Percentiles rank a stretch among this genome's conserved stretches.
These are phyloP conservation scores for Trifolium fragiferum DNA, from an alignment of 306 rosid genomes.

Conservation along the genomic window DNA sequence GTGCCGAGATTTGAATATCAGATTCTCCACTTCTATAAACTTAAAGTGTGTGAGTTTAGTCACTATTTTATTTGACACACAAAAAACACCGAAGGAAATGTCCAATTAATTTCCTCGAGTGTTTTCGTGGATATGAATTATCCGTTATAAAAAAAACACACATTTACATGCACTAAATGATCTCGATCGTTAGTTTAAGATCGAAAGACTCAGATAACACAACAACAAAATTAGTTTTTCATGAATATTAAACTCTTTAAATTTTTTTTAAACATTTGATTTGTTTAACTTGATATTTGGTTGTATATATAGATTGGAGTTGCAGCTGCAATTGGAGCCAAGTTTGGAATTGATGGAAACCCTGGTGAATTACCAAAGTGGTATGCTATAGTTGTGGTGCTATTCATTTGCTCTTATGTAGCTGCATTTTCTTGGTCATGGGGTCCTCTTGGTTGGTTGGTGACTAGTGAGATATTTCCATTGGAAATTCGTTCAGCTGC, in stretches of 20 bases:
- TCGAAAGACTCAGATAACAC: too few relatives aligned
- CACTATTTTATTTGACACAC: too few relatives aligned
- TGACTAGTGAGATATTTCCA: conserved; percentile 14
- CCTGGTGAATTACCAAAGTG: conserved; percentile 10
- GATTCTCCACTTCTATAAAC: too few relatives aligned
- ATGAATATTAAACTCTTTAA: neutral
- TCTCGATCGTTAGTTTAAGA: too few relatives aligned
- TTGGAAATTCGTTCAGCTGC: conserved; percentile 11
- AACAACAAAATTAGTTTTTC: neutral
- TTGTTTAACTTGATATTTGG: neutral
- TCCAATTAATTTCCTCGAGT: too few relatives aligned
- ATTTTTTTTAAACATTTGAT: neutral
- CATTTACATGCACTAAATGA: too few relatives aligned
- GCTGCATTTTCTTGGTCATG: conserved; percentile 16
- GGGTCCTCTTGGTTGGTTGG: conserved; percentile 24
- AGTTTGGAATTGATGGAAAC: conserved; percentile 17
- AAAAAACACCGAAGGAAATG: too few relatives aligned
- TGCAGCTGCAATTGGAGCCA: neutral
- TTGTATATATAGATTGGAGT: neutral
- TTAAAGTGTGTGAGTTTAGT: too few relatives aligned
- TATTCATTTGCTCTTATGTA: conserved; percentile 1
- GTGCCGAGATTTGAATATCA: too few relatives aligned
- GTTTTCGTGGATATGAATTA: too few relatives aligned
- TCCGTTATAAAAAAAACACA: too few relatives aligned
- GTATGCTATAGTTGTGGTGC: conserved; percentile 11